Evolutionary conservation across 2,329 filamentous ascomycete genomes (phyloP).

Genomic region (Phialophora tarda): DNA sequence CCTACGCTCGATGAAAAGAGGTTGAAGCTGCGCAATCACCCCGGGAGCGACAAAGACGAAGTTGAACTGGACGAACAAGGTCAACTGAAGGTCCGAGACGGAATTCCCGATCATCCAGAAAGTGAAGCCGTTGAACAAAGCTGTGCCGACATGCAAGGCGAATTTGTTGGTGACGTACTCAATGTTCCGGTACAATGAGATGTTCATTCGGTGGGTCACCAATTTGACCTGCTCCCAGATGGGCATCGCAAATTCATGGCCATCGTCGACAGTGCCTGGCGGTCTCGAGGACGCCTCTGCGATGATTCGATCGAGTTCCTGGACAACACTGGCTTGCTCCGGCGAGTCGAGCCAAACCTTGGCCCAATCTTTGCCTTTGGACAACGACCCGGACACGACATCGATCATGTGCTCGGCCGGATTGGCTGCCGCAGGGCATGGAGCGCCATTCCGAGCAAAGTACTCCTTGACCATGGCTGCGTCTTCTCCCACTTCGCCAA

Average conservation of each 20-base stretch:
- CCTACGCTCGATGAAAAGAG: conserved; percentile 72
- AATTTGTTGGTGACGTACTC: conserved; percentile 71
- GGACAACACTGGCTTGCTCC: conserved; percentile 61
- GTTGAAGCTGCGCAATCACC: conserved; percentile 59
- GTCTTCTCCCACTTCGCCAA: conserved; percentile 70
- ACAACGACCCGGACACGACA: conserved; percentile 55
- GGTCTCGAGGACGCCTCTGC: conserved; percentile 50
- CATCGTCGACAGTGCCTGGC: conserved; percentile 49
- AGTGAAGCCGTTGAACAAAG: conserved; percentile 58
- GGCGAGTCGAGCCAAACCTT: conserved; percentile 71
- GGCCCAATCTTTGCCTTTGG: conserved; percentile 68
- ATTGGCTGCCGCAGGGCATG: conserved; percentile 49
- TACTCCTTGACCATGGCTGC: conserved; percentile 68
- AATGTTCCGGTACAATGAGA: conserved; percentile 68
- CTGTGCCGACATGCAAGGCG: conserved; percentile 58
- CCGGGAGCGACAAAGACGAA: conserved; percentile 61
- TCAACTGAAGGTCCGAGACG: conserved; percentile 70
- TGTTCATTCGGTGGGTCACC: conserved; percentile 70
- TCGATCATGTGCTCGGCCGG: conserved; percentile 38
- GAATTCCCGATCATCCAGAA: conserved; percentile 72
- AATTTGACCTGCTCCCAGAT: conserved; percentile 66
- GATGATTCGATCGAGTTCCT: conserved; percentile 70
- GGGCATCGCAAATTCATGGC: conserved; percentile 69
- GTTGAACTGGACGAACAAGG: conserved; percentile 72
- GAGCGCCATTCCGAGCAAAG: conserved; percentile 67